Conservation (phyloP, 768 basidiomycete genomes). For the Lactarius indigo region DNA sequence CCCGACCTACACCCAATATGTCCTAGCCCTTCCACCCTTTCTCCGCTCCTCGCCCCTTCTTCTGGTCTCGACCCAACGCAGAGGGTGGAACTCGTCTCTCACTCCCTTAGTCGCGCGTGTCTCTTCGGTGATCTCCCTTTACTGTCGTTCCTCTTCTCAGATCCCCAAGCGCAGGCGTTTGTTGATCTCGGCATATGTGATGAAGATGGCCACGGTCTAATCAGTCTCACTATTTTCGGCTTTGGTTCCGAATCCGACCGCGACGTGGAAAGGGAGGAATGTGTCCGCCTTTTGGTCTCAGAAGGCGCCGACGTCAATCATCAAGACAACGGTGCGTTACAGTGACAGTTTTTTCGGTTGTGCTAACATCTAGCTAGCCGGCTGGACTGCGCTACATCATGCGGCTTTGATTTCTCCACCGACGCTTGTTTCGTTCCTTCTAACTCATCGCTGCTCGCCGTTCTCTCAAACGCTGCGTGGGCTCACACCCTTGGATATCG, state of each 20-base stretch:
- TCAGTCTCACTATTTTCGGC: slow-evolving; percentile 75
- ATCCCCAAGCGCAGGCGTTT: slow-evolving; percentile 60
- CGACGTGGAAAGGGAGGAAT: slow-evolving; percentile 89
- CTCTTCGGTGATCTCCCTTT: slow-evolving; percentile 72
- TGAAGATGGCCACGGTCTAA: slow-evolving; percentile 80
- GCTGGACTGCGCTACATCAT: slow-evolving; percentile 95
- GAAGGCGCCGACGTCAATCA: slow-evolving; percentile 67
- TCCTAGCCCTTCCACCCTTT: slow-evolving; percentile 61
- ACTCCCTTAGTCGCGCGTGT: slow-evolving; percentile 73
- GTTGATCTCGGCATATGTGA: slow-evolving; percentile 71
- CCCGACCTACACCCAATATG: slow-evolving; percentile 80
- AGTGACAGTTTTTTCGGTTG: background rate
- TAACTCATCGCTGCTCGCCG: slow-evolving; percentile 89
- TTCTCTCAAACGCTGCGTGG: slow-evolving; percentile 73
- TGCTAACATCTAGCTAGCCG: slow-evolving; percentile 47
- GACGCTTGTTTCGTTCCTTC: slow-evolving; percentile 85
- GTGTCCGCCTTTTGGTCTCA: slow-evolving; percentile 71
- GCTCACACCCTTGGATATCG: slow-evolving; percentile 84
- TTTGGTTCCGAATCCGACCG: slow-evolving; percentile 80
- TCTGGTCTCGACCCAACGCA: slow-evolving; percentile 67
- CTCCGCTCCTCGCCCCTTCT: slow-evolving; percentile 58
- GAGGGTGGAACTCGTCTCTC: slow-evolving; percentile 64
- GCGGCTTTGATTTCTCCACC: slow-evolving; percentile 86
- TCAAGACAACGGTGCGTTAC: slow-evolving; percentile 60
- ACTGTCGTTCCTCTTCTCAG: slow-evolving; percentile 67